Percentiles rank a stretch among this genome's conserved stretches.
Conservation (phyloP, 768 basidiomycete species). For the Sarcodon sp. region DNA sequence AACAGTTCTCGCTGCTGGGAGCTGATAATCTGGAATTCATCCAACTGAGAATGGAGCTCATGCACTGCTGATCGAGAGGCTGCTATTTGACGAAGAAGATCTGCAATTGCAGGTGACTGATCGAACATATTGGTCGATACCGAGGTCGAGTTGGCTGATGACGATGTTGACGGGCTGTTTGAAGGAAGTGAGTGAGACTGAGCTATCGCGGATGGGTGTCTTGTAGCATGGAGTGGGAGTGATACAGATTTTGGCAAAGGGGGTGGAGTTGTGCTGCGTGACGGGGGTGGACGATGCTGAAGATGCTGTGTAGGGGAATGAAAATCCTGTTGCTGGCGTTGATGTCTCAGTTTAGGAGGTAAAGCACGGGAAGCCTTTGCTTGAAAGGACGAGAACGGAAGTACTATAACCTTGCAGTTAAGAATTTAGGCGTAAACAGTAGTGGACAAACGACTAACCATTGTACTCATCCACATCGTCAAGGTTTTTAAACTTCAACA, state of each 20-base stretch:
- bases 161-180: slow-evolving; percentile 6
- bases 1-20: slow-evolving; percentile 49
- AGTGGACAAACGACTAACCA: slow-evolving; percentile 32
- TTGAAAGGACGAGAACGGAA: slow-evolving; percentile 4
- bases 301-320: slow-evolving; percentile 18
- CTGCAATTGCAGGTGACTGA: slow-evolving; percentile 57
- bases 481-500: slow-evolving; percentile 60
- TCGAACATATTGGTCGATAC: slow-evolving; percentile 25
- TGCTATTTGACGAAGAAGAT: slow-evolving; percentile 65
- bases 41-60: slow-evolving; percentile 60
- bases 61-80: slow-evolving; percentile 43
- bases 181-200: slow-evolving; percentile 6
- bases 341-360: slow-evolving; percentile 33
- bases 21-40: slow-evolving; percentile 43
- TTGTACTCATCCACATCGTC: slow-evolving; percentile 58
- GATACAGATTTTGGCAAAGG: slow-evolving; percentile 77
- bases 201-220: slow-evolving; percentile 1
- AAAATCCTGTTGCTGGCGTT: slow-evolving; percentile 44
- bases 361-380: slow-evolving; percentile 22
- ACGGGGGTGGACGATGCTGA: slow-evolving; percentile 13
- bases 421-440: background rate
- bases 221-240: slow-evolving; percentile 57
- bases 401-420: slow-evolving; percentile 3
- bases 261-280: slow-evolving; percentile 63
- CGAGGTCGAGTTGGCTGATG: slow-evolving; percentile 22